A percentile compares a stretch with the other conserved stretches of the same genome.
These are phyloP conservation scores for Citeromyces nyonsensis DNA, from an alignment of 805 yeast genomes.

Conservation along the genomic window DNA sequence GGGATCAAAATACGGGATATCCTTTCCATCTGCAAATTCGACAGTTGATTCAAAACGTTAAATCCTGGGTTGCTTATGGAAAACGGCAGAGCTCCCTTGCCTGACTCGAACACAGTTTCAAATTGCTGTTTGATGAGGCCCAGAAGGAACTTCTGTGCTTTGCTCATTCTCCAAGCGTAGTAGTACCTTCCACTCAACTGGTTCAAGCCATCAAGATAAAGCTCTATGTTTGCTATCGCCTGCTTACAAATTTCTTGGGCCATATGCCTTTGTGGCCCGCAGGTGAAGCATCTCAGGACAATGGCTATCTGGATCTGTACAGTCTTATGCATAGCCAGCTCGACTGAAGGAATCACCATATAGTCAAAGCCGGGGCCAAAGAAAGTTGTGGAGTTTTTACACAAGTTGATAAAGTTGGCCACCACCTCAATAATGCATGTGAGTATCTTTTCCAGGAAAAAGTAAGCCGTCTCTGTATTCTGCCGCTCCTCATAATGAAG, in stretches of 20 bases:
- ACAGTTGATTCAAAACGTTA: not conserved
- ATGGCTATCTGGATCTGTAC: slow-evolving; percentile 13
- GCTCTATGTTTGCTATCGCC: slow-evolving; percentile 17
- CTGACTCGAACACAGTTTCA: not conserved
- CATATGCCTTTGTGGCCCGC: slow-evolving; percentile 10
- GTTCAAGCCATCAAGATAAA: slow-evolving; percentile 21
- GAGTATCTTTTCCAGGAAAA: slow-evolving; percentile 19
- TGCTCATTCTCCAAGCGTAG: slow-evolving; percentile 54
- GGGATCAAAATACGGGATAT: slow-evolving; percentile 1
- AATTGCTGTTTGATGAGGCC: slow-evolving; percentile 13
- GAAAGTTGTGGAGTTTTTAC: slow-evolving; percentile 12
- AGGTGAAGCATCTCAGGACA: slow-evolving; percentile 9
- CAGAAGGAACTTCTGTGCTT: slow-evolving; percentile 30
- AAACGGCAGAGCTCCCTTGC: not conserved
- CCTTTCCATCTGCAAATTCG: not conserved
- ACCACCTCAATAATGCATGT: slow-evolving; percentile 15
- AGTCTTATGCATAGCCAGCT: slow-evolving; percentile 20
- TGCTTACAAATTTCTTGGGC: slow-evolving; percentile 4
- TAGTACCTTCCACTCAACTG: slow-evolving; percentile 41
- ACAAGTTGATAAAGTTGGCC: slow-evolving; percentile 18
- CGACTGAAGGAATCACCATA: slow-evolving; percentile 19
- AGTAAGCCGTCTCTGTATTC: slow-evolving; percentile 19
- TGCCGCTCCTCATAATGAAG: slow-evolving; percentile 18
- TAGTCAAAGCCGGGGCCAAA: slow-evolving; percentile 21
- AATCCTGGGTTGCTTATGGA: not conserved